Conservation (phyloP, 164 flowering plant species). For the Stephania cephalantha region DNA sequence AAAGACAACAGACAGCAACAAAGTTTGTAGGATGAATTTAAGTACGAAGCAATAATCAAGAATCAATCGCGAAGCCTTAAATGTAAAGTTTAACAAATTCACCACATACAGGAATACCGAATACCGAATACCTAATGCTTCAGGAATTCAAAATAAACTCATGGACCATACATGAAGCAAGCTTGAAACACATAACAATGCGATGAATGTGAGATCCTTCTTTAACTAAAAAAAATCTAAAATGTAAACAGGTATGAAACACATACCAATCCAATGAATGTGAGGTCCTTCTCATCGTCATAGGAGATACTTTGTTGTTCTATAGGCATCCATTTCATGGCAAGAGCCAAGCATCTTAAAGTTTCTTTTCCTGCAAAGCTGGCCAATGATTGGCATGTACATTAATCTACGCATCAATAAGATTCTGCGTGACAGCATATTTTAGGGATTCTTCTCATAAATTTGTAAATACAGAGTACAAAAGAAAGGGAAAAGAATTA, state of each 20-base stretch:
- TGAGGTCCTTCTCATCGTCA: slow-evolving; percentile 85
- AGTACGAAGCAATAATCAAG: background rate
- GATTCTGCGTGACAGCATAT: background rate
- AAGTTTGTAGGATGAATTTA: background rate
- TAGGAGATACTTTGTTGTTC: slow-evolving; percentile 65
- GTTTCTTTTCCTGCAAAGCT: slow-evolving; percentile 93
- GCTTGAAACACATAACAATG: no score
- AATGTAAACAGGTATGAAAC: background rate
- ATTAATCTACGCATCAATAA: slow-evolving; percentile 5
- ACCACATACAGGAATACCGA: background rate
- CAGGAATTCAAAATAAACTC: background rate
- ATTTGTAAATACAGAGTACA: no score
- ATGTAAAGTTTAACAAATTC: background rate
- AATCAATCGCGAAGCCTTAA: background rate
- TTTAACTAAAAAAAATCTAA: no score
- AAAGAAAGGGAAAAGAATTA: background rate
- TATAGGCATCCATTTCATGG: slow-evolving; percentile 67
- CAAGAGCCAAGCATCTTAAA: slow-evolving; percentile 89
- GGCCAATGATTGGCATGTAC: slow-evolving; percentile 17
- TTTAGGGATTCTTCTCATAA: background rate
- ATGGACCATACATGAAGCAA: background rate
- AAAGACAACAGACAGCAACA: background rate
- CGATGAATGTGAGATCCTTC: no score
- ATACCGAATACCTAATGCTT: background rate
- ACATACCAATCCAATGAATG: slow-evolving; percentile 98